Evolutionary conservation across 2,329 filamentous ascomycete species (phyloP).

Genomic region (Ambrosiella beaveri): DNA sequence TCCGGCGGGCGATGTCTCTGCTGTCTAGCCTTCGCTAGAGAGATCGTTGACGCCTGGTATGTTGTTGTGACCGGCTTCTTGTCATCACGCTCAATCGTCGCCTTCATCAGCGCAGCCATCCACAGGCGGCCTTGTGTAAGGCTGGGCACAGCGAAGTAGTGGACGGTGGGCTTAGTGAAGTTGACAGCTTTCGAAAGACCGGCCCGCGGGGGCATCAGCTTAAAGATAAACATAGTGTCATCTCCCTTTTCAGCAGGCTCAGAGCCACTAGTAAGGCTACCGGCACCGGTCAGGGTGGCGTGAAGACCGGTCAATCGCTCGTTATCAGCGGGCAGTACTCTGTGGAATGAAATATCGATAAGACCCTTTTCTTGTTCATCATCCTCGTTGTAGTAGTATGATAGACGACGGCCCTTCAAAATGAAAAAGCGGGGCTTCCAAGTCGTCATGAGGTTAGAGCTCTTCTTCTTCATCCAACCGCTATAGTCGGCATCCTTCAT

Average conservation of each 20-base stretch:
- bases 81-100: constrained; percentile 87
- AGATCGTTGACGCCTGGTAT: constrained; percentile 95
- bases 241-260: constrained; percentile 29
- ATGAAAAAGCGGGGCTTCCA: constrained; percentile 98
- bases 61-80: constrained; percentile 67
- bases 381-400: constrained; percentile 90
- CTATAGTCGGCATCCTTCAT: constrained; percentile 80
- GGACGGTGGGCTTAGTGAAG: constrained; percentile 92
- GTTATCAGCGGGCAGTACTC: constrained; percentile 85
- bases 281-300: constrained; percentile 80
- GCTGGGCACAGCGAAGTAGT: constrained; percentile 93
- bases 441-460: constrained; percentile 84
- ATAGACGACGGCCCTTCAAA: constrained; percentile 72
- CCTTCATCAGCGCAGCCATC: constrained; percentile 99
- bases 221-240: constrained; percentile 89
- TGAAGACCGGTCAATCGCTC: constrained; percentile 82
- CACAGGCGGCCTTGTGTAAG: constrained; percentile 75
- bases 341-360: constrained; percentile 94
- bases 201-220: constrained; percentile 76
- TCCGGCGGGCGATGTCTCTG: constrained; percentile 84
- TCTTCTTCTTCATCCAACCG: constrained; percentile 99
- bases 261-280: constrained; percentile 34
- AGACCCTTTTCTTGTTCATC: constrained; percentile 87
- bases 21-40: constrained; percentile 67
- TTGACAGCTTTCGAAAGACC: constrained; percentile 82